Evolutionary conservation across 2,329 filamentous ascomycete species (phyloP).

Genomic region (Pochonia chlamydosporia): DNA sequence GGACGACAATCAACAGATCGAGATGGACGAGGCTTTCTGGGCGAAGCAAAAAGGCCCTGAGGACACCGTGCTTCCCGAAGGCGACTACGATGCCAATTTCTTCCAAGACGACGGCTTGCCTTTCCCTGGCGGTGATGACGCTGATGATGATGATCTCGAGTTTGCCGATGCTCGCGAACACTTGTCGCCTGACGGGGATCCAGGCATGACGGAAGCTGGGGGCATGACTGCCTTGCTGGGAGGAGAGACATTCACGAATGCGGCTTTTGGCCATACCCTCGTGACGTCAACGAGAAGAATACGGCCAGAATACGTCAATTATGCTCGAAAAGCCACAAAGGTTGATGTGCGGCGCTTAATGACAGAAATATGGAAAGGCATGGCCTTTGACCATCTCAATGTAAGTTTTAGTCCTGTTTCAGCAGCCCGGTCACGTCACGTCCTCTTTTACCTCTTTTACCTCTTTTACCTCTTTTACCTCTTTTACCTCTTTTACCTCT

Average conservation of each 20-base stretch:
- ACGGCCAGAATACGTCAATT: slow-evolving; percentile 64
- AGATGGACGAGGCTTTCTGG: slow-evolving; percentile 97
- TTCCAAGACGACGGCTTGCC: slow-evolving; percentile 84
- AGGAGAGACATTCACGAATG: slow-evolving; percentile 42
- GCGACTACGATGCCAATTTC: slow-evolving; percentile 95
- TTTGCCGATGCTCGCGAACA: slow-evolving; percentile 79
- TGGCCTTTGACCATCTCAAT: slow-evolving; percentile 48
- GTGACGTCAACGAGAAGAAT: slow-evolving; percentile 59
- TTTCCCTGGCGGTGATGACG: slow-evolving; percentile 53
- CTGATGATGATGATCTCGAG: slow-evolving; percentile 63
- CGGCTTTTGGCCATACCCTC: slow-evolving; percentile 59
- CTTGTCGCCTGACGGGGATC: slow-evolving; percentile 60
- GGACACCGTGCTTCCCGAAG: slow-evolving; percentile 53
- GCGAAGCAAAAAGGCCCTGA: slow-evolving; percentile 65
- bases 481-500: slow-evolving; percentile 1
- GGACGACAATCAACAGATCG: slow-evolving; percentile 56
- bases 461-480: neutral
- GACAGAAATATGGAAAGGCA: slow-evolving; percentile 65
- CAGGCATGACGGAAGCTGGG: slow-evolving; percentile 38
- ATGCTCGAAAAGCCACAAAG: slow-evolving; percentile 65
- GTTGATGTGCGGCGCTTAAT: slow-evolving; percentile 64
- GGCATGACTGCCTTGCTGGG: slow-evolving; percentile 47
- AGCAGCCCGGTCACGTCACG: too few relatives aligned
- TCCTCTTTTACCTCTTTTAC: neutral
- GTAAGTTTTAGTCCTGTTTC: slow-evolving; percentile 31